Percentiles rank a stretch among this genome's conserved stretches.
Conservation (phyloP, 2,329 filamentous ascomycete genomes). For the Byssochlamys sp. region DNA sequence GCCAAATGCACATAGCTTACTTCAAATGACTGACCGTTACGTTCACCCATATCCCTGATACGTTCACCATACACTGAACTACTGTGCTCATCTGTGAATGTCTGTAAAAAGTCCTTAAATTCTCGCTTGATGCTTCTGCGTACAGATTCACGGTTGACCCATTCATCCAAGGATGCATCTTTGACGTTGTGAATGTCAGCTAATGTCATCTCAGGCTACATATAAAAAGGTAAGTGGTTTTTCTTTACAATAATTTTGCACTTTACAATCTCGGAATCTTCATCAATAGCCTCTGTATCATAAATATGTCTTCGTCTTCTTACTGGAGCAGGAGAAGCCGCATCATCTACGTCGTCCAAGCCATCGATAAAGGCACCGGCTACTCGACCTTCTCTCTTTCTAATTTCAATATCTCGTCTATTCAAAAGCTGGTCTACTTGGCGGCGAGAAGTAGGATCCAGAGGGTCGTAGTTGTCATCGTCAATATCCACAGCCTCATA, state of each 20-base stretch:
- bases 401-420: conserved; percentile 51
- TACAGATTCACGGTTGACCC: conserved; percentile 82
- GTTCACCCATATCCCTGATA: conserved; percentile 84
- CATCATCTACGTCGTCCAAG: conserved; percentile 73
- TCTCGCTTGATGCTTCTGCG: conserved; percentile 89
- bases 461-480: conserved; percentile 55
- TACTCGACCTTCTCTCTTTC: conserved; percentile 49
- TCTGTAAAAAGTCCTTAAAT: conserved; percentile 94
- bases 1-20: conserved; percentile 91
- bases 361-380: conserved; percentile 59
- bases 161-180: conserved; percentile 83
- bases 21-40: conserved; percentile 92
- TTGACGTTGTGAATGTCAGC: conserved; percentile 90
- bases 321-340: too few species aligned
- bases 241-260: too few species aligned
- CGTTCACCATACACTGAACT: conserved; percentile 90
- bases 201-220: conserved; percentile 82
- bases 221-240: too few species aligned
- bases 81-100: conserved; percentile 82
- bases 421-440: conserved; percentile 54
- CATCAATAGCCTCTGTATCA: too few species aligned
- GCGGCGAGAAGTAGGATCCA: conserved; percentile 49
- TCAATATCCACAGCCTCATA: conserved; percentile 54
- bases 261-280: too few species aligned
- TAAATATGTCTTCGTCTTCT: too few species aligned